These are phyloP conservation scores for Butyriboletus loyo DNA, from an alignment of 768 basidiomycete genomes.

Conservation along the genomic window DNA sequence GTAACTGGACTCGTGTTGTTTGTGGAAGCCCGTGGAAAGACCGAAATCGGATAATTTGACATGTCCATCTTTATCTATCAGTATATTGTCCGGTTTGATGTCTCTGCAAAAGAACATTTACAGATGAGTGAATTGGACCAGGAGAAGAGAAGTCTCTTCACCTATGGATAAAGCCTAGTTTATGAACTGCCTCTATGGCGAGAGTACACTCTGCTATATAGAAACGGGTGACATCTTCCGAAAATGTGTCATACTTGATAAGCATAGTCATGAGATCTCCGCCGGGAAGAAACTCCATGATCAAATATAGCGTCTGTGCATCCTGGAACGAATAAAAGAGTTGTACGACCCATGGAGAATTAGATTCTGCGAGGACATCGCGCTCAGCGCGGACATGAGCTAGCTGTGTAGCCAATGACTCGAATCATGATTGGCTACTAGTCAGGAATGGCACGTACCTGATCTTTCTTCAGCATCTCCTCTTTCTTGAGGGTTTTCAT, in stretches of 20 bases:
- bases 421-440: background rate
- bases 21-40: slow-evolving; percentile 98
- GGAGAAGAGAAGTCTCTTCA: slow-evolving; percentile 24
- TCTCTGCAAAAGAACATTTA: slow-evolving; percentile 52
- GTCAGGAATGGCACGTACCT: slow-evolving; percentile 48
- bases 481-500: slow-evolving; percentile 98
- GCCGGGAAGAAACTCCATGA: slow-evolving; percentile 99
- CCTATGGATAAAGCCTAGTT: slow-evolving; percentile 97
- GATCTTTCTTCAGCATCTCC: slow-evolving; percentile 99
- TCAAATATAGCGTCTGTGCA: slow-evolving; percentile 83
- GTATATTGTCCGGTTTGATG: slow-evolving; percentile 97
- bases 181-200: slow-evolving; percentile 96
- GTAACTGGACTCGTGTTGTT: slow-evolving; percentile 94
- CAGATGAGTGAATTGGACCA: background rate
- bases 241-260: slow-evolving; percentile 99
- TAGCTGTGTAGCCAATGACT: slow-evolving; percentile 48
- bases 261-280: slow-evolving; percentile 99
- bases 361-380: slow-evolving; percentile 93
- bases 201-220: slow-evolving; percentile 99
- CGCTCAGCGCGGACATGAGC: slow-evolving; percentile 98
- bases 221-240: slow-evolving; percentile 95
- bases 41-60: slow-evolving; percentile 99
- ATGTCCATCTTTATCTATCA: slow-evolving; percentile 90
- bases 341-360: slow-evolving; percentile 95
- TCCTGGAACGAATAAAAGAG: slow-evolving; percentile 99